phyloP scores from a whole-genome alignment of 129 eudicot species.

The Silybum marianum region DNA sequence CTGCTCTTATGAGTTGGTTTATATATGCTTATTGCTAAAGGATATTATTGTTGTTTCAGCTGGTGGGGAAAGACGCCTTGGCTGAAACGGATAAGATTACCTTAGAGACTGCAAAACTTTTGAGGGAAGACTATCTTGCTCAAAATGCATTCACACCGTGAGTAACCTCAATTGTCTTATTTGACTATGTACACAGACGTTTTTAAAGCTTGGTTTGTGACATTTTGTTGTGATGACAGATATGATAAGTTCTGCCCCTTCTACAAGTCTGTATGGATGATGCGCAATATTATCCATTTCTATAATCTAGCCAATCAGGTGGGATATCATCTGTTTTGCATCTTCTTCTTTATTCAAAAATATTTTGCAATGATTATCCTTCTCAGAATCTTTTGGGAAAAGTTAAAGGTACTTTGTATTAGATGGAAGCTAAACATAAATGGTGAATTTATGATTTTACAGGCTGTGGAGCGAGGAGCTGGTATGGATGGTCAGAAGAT shows the following conservation, averaged over 20 bases:
- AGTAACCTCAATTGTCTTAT: slow-evolving; percentile 22
- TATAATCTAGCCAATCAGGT: slow-evolving; percentile 99
- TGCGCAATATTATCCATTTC: slow-evolving; percentile 99
- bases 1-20: not conserved
- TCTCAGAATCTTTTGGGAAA: not conserved
- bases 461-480: slow-evolving; percentile 99
- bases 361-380: not conserved
- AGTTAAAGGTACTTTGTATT: not conserved
- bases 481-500: slow-evolving; percentile 99
- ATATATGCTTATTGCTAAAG: not conserved
- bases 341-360: not conserved
- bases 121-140: slow-evolving; percentile 99
- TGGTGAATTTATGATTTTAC: slow-evolving; percentile 20
- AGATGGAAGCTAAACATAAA: not conserved
- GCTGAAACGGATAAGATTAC: slow-evolving; percentile 97
- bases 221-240: slow-evolving; percentile 41
- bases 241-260: slow-evolving; percentile 95
- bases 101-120: slow-evolving; percentile 95
- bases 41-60: slow-evolving; percentile 55
- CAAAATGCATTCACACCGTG: slow-evolving; percentile 99
- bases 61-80: slow-evolving; percentile 97
- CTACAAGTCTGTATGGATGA: slow-evolving; percentile 99
- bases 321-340: not conserved
- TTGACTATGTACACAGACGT: not conserved
- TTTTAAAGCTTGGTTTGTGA: not conserved